Conservation (phyloP, 768 basidiomycete genomes). For the Podaxis sp. region DNA sequence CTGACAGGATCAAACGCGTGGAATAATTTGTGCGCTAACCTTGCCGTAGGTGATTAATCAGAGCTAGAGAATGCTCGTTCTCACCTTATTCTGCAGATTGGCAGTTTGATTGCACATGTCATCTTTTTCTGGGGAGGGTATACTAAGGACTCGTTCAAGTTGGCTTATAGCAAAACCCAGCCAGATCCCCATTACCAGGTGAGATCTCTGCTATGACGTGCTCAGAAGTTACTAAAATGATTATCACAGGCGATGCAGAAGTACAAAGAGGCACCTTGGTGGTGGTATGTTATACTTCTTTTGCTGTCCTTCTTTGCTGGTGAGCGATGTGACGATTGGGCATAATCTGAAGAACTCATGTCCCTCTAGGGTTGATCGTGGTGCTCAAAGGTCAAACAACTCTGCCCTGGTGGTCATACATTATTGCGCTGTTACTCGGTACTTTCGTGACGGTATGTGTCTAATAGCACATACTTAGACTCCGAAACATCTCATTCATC, state of each 20-base stretch:
- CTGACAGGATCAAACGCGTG: slow-evolving; percentile 52
- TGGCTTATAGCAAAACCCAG: slow-evolving; percentile 39
- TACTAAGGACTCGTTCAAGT: slow-evolving; percentile 44
- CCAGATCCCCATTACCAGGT: slow-evolving; percentile 57
- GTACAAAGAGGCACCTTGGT: slow-evolving; percentile 58
- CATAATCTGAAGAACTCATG: not conserved
- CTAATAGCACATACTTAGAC: not conserved
- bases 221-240: not conserved
- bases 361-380: slow-evolving; percentile 43
- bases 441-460: slow-evolving; percentile 31
- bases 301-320: slow-evolving; percentile 52
- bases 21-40: slow-evolving; percentile 42
- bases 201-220: not conserved
- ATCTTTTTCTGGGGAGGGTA: slow-evolving; percentile 55
- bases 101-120: slow-evolving; percentile 53
- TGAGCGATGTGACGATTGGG: slow-evolving; percentile 17
- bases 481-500: not conserved
- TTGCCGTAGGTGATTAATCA: slow-evolving; percentile 31
- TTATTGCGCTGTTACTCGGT: slow-evolving; percentile 51
- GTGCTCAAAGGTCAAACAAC: slow-evolving; percentile 56
- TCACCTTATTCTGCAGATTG: slow-evolving; percentile 34
- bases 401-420: slow-evolving; percentile 59
- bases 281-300: slow-evolving; percentile 53
- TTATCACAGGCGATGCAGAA: slow-evolving; percentile 44
- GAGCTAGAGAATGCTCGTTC: not conserved